These are phyloP conservation scores for Tilletia caries DNA, from an alignment of 1,284 basidiomycete genomes.

Conservation along the genomic window DNA sequence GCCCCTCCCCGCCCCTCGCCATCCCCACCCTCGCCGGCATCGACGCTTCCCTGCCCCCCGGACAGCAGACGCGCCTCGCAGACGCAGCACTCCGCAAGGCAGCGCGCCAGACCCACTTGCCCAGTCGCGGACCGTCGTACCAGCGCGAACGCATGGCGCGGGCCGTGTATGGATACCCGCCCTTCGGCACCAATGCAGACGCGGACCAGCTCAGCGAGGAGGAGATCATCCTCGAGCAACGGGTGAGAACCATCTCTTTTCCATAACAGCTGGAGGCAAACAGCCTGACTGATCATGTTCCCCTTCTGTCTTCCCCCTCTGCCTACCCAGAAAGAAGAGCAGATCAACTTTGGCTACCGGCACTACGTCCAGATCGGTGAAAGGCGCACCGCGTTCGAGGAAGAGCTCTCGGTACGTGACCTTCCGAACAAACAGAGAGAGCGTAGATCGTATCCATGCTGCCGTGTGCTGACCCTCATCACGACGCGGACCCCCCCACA, in stretches of 20 bases:
- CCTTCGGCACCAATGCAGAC: slow-evolving; percentile 35
- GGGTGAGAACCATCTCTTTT: not conserved
- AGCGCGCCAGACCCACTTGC: slow-evolving; percentile 37
- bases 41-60: slow-evolving; percentile 16
- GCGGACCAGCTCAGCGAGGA: slow-evolving; percentile 47
- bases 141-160: slow-evolving; percentile 37
- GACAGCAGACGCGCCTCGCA: slow-evolving; percentile 23
- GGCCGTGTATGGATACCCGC: slow-evolving; percentile 39
- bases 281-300: not conserved
- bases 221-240: slow-evolving; percentile 39
- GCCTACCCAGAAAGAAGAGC: slow-evolving; percentile 25
- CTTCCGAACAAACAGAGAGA: not conserved
- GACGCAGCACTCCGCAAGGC: slow-evolving; percentile 28
- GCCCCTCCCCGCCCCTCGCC: not conserved
- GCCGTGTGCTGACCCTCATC: not conserved
- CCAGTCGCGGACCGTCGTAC: slow-evolving; percentile 26
- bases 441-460: no score
- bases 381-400: slow-evolving; percentile 37
- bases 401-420: slow-evolving; percentile 26
- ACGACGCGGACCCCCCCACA: not conserved
- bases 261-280: not conserved
- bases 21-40: not conserved
- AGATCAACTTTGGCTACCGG: slow-evolving; percentile 39
- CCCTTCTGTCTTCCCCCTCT: not conserved
- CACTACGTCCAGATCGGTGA: slow-evolving; percentile 46